Evolutionary conservation across 805 yeast genomes (phyloP), one percentile per base, ranked within the genome.

Genomic region (Candida schatavii): DNA sequence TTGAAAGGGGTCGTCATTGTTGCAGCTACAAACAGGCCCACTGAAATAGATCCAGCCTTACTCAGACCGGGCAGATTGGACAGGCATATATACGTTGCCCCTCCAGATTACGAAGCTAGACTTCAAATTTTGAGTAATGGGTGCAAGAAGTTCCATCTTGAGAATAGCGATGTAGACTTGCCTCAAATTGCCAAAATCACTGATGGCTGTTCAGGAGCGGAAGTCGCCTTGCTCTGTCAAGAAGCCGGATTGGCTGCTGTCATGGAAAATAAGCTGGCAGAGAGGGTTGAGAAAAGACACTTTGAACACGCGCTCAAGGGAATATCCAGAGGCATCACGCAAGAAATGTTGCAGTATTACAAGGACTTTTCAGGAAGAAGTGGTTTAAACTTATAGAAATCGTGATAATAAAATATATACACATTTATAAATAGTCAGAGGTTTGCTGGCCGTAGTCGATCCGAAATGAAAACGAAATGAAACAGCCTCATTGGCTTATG

Each of bases 141-240:
- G 46, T 80, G 91, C 20, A 58, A 62, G 30, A 78, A 80, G 37
- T 91, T 93, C 76, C 61, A 77, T 7, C 52, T 85, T 13, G 68
- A 47, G 1, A 42, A 52, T 3, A 64, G 68, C 0, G 75, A 75
- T 18, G 19, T 10, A 2, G 43, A 36, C 19, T 59, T 87, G 19
- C 66, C 67, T 1, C 64, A 59, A 7, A 63, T 88, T 9, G 89
- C 95, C 0, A 61, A 52, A 2, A 54, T 65, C 4, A 86, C 97
- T 0, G 91, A 85, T 0, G 98, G 99, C 0, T 89, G 95, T 55
- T 89, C 97, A 0, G 99, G 99, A 28, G 97, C 98, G 0, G 99
- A 93, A 61, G 87, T 93, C 29, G 95, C 90, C 0, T 72, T 89
- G 17, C 61, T 91, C 17, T 88, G 97, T 53, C 98, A 90, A 60